A percentile compares a stretch with the other conserved stretches of the same genome.
Evolutionary conservation across 805 yeast species (phyloP).

Genomic region (Yarrowia osloensis): DNA sequence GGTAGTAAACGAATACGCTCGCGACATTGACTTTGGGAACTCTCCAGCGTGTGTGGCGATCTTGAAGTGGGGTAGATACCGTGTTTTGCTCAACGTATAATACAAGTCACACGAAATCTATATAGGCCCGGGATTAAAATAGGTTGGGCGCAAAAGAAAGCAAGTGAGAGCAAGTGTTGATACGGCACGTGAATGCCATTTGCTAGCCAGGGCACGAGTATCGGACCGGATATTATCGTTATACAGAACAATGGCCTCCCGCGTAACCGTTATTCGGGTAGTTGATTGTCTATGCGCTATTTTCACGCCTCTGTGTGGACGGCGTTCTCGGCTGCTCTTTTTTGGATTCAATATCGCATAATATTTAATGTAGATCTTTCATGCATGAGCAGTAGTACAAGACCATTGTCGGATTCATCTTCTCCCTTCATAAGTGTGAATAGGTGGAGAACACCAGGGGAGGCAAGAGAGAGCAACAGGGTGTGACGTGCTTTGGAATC

Average conservation of each 20-base stretch:
- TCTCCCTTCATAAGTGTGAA: no score
- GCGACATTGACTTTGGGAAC: not conserved
- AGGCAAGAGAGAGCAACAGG: no score
- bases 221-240: not conserved
- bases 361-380: not conserved
- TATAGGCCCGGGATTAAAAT: not conserved
- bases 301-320: not conserved
- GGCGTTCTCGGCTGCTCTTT: not conserved
- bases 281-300: not conserved
- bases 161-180: not conserved
- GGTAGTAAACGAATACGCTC: not conserved
- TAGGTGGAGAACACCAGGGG: no score
- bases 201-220: not conserved
- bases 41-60: not conserved
- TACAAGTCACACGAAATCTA: not conserved
- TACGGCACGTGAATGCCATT: not conserved
- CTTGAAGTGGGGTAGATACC: not conserved
- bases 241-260: not conserved
- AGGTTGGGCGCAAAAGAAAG: not conserved
- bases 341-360: slow-evolving; percentile 14
- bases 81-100: no score
- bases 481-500: no score
- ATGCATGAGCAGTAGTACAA: no score
- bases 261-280: not conserved
- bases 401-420: no score